Evolutionary conservation across 768 basidiomycete species (phyloP).

Genomic region (Boletus tylopilopsis): DNA sequence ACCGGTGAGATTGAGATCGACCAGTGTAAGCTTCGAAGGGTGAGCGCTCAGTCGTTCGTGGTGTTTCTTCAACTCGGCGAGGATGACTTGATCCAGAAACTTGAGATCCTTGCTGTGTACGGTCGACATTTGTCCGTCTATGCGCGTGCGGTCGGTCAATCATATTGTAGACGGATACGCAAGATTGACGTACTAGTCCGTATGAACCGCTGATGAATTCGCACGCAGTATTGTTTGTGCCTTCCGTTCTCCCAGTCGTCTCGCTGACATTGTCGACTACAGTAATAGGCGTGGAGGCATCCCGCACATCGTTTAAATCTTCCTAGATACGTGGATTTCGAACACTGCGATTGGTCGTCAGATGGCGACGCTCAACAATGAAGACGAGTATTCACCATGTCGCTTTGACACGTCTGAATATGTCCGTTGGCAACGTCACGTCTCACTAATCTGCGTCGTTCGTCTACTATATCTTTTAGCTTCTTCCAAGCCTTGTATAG

Average conservation of each 20-base stretch:
- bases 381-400: constrained; percentile 5
- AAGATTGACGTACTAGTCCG: constrained; percentile 13
- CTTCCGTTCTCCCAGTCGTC: constrained; percentile 26
- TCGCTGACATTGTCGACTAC: constrained; percentile 24
- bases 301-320: constrained; percentile 26
- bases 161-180: neutral
- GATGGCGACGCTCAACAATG: neutral
- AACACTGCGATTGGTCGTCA: constrained; percentile 16
- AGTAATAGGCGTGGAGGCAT: constrained; percentile 30
- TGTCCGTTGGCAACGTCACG: constrained; percentile 14
- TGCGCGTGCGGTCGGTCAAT: neutral
- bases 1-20: constrained; percentile 24
- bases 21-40: constrained; percentile 18
- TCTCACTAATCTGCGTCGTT: constrained; percentile 18
- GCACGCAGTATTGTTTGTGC: constrained; percentile 26
- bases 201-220: constrained; percentile 18
- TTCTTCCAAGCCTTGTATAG: constrained; percentile 22
- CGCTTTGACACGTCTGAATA: constrained; percentile 28
- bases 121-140: constrained; percentile 23
- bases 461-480: constrained; percentile 16
- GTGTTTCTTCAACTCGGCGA: constrained; percentile 24
- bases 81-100: constrained; percentile 26
- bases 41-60: constrained; percentile 6
- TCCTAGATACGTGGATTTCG: constrained; percentile 13
- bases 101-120: constrained; percentile 24